Conservation (phyloP, 1,139 yeast species). For the Kluyveromyces sp. region DNA sequence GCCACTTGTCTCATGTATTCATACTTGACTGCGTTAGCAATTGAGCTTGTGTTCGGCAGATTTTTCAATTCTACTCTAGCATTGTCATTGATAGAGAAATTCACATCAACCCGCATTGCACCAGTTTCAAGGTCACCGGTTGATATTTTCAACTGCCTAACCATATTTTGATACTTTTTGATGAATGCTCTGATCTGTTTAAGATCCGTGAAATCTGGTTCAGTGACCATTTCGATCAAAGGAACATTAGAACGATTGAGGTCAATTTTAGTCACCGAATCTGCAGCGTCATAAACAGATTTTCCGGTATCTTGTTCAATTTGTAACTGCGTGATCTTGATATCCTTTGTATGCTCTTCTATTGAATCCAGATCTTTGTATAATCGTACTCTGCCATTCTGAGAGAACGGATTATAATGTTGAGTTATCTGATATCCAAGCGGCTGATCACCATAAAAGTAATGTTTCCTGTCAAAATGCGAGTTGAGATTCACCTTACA, state of each 20-base stretch:
- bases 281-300: slow-evolving; percentile 47
- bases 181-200: slow-evolving; percentile 72
- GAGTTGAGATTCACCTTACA: slow-evolving; percentile 52
- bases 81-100: slow-evolving; percentile 66
- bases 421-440: slow-evolving; percentile 95
- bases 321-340: slow-evolving; percentile 67
- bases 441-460: slow-evolving; percentile 95
- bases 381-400: slow-evolving; percentile 51
- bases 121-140: slow-evolving; percentile 92
- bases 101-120: slow-evolving; percentile 91
- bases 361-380: slow-evolving; percentile 49
- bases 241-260: slow-evolving; percentile 82
- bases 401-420: slow-evolving; percentile 73
- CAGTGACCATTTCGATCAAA: slow-evolving; percentile 82
- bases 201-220: slow-evolving; percentile 70
- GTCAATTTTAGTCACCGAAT: slow-evolving; percentile 48
- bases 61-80: slow-evolving; percentile 85
- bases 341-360: slow-evolving; percentile 35
- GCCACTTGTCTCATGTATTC: slow-evolving; percentile 67
- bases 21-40: slow-evolving; percentile 63
- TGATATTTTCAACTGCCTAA: slow-evolving; percentile 64
- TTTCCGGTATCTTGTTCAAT: slow-evolving; percentile 94
- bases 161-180: slow-evolving; percentile 67
- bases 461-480: slow-evolving; percentile 87
- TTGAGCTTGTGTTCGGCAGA: slow-evolving; percentile 76